Evolutionary conservation across 1,284 basidiomycete genomes (phyloP).

Genomic region (Leccinum fuscescens): DNA sequence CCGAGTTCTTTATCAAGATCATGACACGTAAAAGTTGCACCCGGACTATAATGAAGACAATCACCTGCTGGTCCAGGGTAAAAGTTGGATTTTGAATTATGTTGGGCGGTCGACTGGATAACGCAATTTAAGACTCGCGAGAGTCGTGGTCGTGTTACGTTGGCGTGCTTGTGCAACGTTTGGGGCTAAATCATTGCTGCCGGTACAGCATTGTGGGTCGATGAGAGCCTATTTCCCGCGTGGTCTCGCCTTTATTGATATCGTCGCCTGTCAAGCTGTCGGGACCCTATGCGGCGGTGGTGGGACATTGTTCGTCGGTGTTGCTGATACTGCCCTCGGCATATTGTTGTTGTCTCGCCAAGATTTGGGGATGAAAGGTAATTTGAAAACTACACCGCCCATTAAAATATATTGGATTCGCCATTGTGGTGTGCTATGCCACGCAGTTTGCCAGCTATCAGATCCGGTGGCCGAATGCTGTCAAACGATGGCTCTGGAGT

Average conservation of each 20-base stretch:
- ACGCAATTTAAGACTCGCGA: neutral
- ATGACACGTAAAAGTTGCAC: conserved; percentile 23
- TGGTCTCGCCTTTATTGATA: neutral
- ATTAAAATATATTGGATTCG: neutral
- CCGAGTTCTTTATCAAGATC: neutral
- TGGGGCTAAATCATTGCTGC: neutral
- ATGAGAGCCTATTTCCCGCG: conserved; percentile 1
- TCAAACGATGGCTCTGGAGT: no score
- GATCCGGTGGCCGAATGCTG: neutral
- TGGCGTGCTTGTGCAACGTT: neutral
- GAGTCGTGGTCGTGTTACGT: neutral
- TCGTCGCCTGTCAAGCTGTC: neutral
- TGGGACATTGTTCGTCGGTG: conserved; percentile 9
- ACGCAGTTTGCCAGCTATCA: neutral
- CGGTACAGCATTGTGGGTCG: neutral
- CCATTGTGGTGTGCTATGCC: neutral
- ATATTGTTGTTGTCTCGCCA: conserved; percentile 17
- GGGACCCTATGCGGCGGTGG: neutral
- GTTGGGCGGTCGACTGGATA: neutral
- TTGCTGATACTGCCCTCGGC: conserved; percentile 22
- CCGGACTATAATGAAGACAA: conserved; percentile 1
- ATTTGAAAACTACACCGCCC: conserved; percentile 22
- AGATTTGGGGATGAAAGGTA: conserved; percentile 23
- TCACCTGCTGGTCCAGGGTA: neutral
- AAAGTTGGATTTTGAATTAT: conserved; percentile 1